Conservation (phyloP, 2,329 filamentous ascomycete genomes). For the Cladophialophora psammophila region DNA sequence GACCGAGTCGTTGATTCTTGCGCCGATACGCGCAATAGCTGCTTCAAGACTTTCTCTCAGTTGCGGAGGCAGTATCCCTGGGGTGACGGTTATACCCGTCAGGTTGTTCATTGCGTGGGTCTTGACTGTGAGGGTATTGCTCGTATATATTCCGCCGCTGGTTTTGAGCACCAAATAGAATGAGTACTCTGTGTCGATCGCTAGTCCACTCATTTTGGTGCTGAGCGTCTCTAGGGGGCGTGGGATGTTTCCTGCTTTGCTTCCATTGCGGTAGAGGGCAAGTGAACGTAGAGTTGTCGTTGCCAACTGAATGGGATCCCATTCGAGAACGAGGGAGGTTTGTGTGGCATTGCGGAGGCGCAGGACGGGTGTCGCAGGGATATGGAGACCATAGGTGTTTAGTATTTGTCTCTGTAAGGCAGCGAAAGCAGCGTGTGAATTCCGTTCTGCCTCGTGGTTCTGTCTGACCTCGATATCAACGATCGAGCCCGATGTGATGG, state of each 20-base stretch:
- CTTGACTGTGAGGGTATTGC: constrained; percentile 81
- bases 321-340: constrained; percentile 97
- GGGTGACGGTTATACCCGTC: constrained; percentile 91
- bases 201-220: constrained; percentile 95
- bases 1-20: constrained; percentile 86
- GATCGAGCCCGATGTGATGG: constrained; percentile 95
- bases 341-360: constrained; percentile 97
- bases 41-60: constrained; percentile 74
- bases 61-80: constrained; percentile 79
- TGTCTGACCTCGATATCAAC: constrained; percentile 96
- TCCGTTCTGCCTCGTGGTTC: constrained; percentile 79
- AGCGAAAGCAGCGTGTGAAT: constrained; percentile 77
- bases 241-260: constrained; percentile 95
- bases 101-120: constrained; percentile 99
- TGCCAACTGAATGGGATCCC: constrained; percentile 92
- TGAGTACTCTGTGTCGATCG: constrained; percentile 94
- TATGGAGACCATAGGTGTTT: constrained; percentile 80
- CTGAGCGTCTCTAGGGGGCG: constrained; percentile 84
- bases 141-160: constrained; percentile 83
- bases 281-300: constrained; percentile 90
- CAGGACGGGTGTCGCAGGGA: constrained; percentile 78
- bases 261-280: constrained; percentile 91
- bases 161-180: constrained; percentile 94
- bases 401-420: constrained; percentile 89
- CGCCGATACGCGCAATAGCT: constrained; percentile 87